Conservation (phyloP, 78 protist species). For the Dictyostelium brefeldianum region DNA sequence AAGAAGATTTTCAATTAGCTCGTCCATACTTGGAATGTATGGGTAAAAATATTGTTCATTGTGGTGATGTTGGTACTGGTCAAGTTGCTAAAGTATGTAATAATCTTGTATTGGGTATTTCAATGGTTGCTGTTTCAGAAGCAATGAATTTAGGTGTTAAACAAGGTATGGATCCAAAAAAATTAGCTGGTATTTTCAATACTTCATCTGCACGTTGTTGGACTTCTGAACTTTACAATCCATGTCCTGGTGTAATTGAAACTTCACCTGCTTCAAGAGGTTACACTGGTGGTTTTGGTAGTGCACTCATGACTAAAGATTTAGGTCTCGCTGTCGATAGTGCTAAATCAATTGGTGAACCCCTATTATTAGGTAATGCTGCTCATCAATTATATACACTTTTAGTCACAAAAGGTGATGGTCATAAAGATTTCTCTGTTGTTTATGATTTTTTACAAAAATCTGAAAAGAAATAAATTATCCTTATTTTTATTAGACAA, state of each 20-base stretch:
- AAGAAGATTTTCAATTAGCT: conserved; percentile 81
- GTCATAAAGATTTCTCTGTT: conserved; percentile 80
- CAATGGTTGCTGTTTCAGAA: conserved; percentile 94
- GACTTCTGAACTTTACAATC: conserved; percentile 97
- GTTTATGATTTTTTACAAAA: conserved; percentile 81
- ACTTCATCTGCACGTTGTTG: conserved; percentile 96
- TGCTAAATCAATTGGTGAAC: conserved; percentile 82
- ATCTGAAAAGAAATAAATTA: conserved; percentile 22
- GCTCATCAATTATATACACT: conserved; percentile 83
- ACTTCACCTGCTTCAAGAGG: conserved; percentile 84
- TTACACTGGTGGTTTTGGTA: conserved; percentile 96
- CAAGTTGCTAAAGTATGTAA: conserved; percentile 95
- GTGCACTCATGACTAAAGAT: conserved; percentile 94
- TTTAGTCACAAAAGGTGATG: conserved; percentile 68
- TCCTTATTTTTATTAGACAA: no score
- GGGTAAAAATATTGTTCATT: conserved; percentile 94
- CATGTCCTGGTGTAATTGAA: conserved; percentile 94
- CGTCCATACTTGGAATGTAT: conserved; percentile 77
- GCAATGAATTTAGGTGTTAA: conserved; percentile 93
- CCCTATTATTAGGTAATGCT: conserved; percentile 79
- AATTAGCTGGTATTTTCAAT: conserved; percentile 94
- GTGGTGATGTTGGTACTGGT: conserved; percentile 91
- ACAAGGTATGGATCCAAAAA: conserved; percentile 94
- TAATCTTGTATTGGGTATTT: conserved; percentile 92
- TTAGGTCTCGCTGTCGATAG: conserved; percentile 92